Conservation (phyloP, 805 yeast genomes). For the Yueomyces sinensis region DNA sequence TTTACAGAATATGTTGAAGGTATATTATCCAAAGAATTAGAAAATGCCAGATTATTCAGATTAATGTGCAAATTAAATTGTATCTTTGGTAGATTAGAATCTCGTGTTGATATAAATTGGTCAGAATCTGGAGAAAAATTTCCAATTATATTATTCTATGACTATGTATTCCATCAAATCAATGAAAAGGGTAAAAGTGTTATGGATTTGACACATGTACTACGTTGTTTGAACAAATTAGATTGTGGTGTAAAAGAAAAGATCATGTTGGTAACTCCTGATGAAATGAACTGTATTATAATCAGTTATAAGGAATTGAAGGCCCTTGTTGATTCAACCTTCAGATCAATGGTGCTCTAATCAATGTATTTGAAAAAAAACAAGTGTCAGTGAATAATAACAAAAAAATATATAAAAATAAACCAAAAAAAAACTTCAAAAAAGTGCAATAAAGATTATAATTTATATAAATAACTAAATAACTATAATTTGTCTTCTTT, state of each 20-base stretch:
- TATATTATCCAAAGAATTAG: constrained; percentile 58
- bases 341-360: constrained; percentile 29
- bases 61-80: constrained; percentile 70
- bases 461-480: too few relatives aligned
- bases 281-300: constrained; percentile 75
- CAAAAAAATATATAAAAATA: too few relatives aligned
- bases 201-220: constrained; percentile 70
- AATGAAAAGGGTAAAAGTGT: constrained; percentile 69
- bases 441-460: too few relatives aligned
- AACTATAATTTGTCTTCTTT: too few relatives aligned
- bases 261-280: constrained; percentile 65
- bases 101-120: constrained; percentile 44
- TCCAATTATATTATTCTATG: constrained; percentile 61
- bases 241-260: constrained; percentile 88
- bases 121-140: constrained; percentile 66
- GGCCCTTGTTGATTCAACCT: constrained; percentile 55
- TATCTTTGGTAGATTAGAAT: constrained; percentile 63
- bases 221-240: constrained; percentile 69
- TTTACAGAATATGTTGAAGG: constrained; percentile 47
- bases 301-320: constrained; percentile 75
- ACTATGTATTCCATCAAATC: constrained; percentile 73
- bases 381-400: too few relatives aligned
- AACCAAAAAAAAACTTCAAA: too few relatives aligned
- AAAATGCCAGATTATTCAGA: constrained; percentile 78
- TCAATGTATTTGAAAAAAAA: too few relatives aligned